Evolutionary conservation across 306 rosid genomes (phyloP).

Genomic region (Medicago ruthenica): DNA sequence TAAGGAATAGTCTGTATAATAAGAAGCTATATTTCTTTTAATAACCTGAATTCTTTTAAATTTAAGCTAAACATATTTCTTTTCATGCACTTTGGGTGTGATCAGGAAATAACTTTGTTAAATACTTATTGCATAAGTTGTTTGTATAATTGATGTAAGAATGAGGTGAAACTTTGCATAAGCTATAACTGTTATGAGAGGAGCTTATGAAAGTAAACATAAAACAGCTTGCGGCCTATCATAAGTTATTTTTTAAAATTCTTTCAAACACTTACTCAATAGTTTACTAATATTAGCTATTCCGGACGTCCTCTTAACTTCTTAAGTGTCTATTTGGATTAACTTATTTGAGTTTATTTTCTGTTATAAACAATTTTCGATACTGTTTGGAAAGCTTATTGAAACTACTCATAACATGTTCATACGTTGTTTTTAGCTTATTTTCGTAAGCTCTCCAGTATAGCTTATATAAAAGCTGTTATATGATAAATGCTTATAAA

Average conservation of each 20-base stretch:
- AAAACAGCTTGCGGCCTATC: neutral
- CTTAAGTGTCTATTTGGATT: no score
- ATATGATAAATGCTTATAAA: no score
- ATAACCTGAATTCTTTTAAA: neutral
- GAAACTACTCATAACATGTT: no score
- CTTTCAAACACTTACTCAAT: no score
- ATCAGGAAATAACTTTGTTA: neutral
- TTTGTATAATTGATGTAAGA: neutral
- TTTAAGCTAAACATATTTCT: slow-evolving; percentile 3
- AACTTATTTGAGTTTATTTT: no score
- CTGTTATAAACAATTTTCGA: no score
- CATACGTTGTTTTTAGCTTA: no score
- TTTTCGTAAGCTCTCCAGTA: no score
- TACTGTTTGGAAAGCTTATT: no score
- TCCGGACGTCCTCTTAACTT: no score
- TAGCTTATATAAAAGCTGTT: no score
- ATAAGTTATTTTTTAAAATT: neutral
- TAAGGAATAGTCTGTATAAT: slow-evolving; percentile 41
- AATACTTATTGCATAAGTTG: neutral
- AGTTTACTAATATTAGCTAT: no score
- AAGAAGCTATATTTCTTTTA: slow-evolving; percentile 19
- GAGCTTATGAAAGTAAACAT: neutral
- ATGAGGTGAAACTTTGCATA: neutral
- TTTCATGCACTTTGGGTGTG: neutral
- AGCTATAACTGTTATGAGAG: neutral